Evolutionary conservation across 345 rosid genomes (phyloP).

Genomic region (Linum lewisii): DNA sequence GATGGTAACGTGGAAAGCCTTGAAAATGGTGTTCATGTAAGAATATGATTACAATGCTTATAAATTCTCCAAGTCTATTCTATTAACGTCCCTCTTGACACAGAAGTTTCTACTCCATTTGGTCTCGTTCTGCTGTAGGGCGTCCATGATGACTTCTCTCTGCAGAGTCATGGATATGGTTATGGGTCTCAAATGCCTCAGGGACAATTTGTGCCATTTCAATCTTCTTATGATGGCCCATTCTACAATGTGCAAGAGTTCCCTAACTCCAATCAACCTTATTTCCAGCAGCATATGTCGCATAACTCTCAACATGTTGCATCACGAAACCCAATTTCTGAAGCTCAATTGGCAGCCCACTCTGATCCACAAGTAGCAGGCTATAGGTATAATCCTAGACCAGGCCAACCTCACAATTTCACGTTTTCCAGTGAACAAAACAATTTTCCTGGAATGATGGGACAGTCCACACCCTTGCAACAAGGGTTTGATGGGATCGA

Average conservation of each 20-base stretch:
- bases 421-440: constrained; percentile 25
- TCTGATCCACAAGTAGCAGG: constrained; percentile 24
- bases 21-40: constrained; percentile 35
- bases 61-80: constrained; percentile 9
- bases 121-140: constrained; percentile 23
- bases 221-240: constrained; percentile 22
- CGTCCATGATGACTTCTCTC: constrained; percentile 25
- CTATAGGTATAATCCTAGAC: constrained; percentile 22
- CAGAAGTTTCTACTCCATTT: neutral
- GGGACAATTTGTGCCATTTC: constrained; percentile 20
- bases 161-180: constrained; percentile 27
- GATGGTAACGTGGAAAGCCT: constrained; percentile 23
- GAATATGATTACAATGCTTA: constrained; percentile 19
- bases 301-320: constrained; percentile 17
- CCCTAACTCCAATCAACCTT: constrained; percentile 21
- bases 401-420: constrained; percentile 17
- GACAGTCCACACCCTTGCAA: constrained; percentile 14
- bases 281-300: constrained; percentile 25
- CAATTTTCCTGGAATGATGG: constrained; percentile 20
- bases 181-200: constrained; percentile 23
- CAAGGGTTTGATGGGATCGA: constrained; percentile 27
- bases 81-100: constrained; percentile 7
- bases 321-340: constrained; percentile 23
- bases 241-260: constrained; percentile 25
- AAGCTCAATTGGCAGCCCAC: constrained; percentile 23